Conservation (phyloP, 495 filamentous ascomycete species). For the Bombardia bombarda region DNA sequence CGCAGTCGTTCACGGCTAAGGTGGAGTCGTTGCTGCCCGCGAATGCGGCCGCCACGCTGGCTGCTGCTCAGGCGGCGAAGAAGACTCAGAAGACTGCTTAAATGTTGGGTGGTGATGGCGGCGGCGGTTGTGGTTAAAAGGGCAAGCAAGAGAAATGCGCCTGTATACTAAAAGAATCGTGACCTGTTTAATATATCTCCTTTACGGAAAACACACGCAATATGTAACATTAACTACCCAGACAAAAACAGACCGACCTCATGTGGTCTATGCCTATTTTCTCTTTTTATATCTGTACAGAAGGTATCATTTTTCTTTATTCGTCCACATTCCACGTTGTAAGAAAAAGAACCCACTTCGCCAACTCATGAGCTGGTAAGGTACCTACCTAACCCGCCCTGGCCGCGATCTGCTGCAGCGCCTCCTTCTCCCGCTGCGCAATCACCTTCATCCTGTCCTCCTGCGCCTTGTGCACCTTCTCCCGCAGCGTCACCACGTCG, state of each 20-base stretch:
- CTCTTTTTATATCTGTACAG: too few species aligned
- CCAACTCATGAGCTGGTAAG: neutral
- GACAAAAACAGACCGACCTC: too few species aligned
- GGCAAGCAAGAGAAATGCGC: too few species aligned
- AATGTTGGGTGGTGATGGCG: neutral
- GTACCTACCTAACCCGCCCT: conserved; percentile 4
- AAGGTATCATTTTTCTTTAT: too few species aligned
- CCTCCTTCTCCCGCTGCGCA: conserved; percentile 58
- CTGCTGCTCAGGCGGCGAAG: conserved; percentile 4
- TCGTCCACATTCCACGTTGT: conserved; percentile 1
- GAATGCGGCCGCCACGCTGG: neutral
- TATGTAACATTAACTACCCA: neutral
- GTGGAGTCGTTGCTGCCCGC: conserved; percentile 17
- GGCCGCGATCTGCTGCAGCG: conserved; percentile 37
- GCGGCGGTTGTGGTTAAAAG: too few species aligned
- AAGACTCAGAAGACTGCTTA: conserved; percentile 9
- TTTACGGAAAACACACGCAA: neutral
- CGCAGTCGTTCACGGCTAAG: conserved; percentile 17
- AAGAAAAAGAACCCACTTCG: conserved; percentile 3
- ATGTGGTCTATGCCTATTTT: too few species aligned
- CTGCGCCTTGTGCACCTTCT: conserved; percentile 69
- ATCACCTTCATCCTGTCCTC: conserved; percentile 61
- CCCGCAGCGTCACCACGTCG: conserved; percentile 69
- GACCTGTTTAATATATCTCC: too few species aligned
- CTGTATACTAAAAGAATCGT: too few species aligned